Evolutionary conservation across 371 early-diverging fungal genomes (phyloP).

Genomic region (Hamiltosporidium tvaerminnensis): DNA sequence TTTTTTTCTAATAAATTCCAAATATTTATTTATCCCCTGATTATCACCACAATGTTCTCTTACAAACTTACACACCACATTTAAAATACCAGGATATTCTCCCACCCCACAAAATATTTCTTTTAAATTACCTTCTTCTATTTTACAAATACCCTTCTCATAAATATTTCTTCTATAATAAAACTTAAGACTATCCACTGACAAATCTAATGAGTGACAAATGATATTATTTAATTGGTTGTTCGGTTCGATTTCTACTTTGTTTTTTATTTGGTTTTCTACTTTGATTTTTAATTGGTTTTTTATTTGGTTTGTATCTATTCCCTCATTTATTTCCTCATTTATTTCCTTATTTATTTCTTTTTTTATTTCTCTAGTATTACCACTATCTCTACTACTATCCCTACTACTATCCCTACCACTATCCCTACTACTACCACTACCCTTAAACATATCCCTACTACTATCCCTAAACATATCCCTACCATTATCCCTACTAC

Average conservation of each 20-base stretch:
- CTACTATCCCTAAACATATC: background rate
- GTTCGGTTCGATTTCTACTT: background rate
- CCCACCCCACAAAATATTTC: slow-evolving; percentile 38
- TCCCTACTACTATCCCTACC: background rate
- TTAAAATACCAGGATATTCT: slow-evolving; percentile 25
- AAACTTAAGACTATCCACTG: slow-evolving; percentile 3
- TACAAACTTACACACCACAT: slow-evolving; percentile 23
- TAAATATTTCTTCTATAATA: slow-evolving; percentile 43
- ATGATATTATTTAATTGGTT: no score
- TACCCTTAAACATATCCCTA: background rate
- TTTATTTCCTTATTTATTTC: background rate
- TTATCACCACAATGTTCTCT: slow-evolving; percentile 14
- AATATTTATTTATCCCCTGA: slow-evolving; percentile 4
- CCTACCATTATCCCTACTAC: background rate
- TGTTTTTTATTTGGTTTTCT: slow-evolving; percentile 2
- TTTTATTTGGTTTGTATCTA: background rate
- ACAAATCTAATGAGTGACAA: no score
- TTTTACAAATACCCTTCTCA: slow-evolving; percentile 1
- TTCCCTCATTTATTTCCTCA: background rate
- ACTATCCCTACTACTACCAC: background rate
- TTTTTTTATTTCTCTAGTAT: background rate
- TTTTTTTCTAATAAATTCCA: slow-evolving; percentile 36
- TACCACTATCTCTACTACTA: background rate
- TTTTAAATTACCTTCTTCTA: slow-evolving; percentile 35
- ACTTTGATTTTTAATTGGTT: background rate